Percentiles rank a stretch among this genome's conserved stretches.
Conservation (phyloP, 352 stramenopile species). For the Pythium coloratum region DNA sequence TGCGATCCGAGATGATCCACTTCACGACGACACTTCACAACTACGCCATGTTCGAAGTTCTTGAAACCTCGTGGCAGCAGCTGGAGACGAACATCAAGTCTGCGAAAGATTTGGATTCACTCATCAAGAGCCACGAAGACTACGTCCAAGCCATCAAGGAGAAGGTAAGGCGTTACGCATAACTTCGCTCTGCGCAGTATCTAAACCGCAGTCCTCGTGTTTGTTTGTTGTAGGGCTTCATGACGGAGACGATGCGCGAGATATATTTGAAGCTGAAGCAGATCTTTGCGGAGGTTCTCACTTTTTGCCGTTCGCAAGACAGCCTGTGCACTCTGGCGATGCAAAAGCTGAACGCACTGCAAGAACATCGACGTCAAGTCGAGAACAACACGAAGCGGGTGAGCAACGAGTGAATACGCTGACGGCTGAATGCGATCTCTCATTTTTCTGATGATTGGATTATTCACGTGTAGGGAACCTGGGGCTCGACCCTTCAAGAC, state of each 20-base stretch:
- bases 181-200: background rate
- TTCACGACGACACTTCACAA: conserved; percentile 97
- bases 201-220: background rate
- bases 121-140: conserved; percentile 94
- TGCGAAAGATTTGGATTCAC: conserved; percentile 92
- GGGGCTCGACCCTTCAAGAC: conserved; percentile 57
- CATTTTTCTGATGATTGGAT: background rate
- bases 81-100: conserved; percentile 89
- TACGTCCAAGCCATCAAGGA: conserved; percentile 93
- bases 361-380: conserved; percentile 49
- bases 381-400: conserved; percentile 49
- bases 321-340: conserved; percentile 78
- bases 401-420: conserved; percentile 1
- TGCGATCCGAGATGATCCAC: conserved; percentile 97
- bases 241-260: conserved; percentile 73
- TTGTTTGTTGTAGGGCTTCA: conserved; percentile 59
- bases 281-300: conserved; percentile 82
- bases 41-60: conserved; percentile 99
- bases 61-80: conserved; percentile 93
- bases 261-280: conserved; percentile 76
- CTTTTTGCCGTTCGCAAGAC: conserved; percentile 81
- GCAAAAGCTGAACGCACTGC: conserved; percentile 66
- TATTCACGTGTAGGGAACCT: conserved; percentile 43
- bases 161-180: conserved; percentile 49
- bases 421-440: background rate